phyloP scores from a whole-genome alignment of 192 early-diverging fungal genomes.

The Linnemannia elongata region DNA sequence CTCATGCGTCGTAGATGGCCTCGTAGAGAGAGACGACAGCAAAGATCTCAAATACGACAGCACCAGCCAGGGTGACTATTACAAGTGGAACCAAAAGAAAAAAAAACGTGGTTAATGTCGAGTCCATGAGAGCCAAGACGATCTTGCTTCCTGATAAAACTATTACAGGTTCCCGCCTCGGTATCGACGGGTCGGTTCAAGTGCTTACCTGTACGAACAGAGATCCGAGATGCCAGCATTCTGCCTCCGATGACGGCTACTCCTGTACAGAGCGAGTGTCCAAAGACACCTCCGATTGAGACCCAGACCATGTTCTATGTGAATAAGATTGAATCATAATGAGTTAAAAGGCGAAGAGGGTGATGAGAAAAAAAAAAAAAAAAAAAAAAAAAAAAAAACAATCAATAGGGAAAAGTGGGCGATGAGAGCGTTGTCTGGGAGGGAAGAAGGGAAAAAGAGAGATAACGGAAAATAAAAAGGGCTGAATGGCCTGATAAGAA shows the following conservation, averaged over 20 bases:
- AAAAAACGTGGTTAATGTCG: background rate
- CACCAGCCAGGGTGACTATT: constrained; percentile 86
- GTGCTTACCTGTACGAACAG: constrained; percentile 81
- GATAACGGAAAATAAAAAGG: constrained; percentile 21
- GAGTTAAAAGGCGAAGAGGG: background rate
- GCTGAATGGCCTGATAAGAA: background rate
- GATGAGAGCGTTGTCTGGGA: background rate
- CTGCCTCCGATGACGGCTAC: constrained; percentile 95
- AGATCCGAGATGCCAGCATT: constrained; percentile 87
- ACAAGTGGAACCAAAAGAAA: constrained; percentile 9
- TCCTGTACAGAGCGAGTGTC: constrained; percentile 93
- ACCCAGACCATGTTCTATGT: constrained; percentile 90
- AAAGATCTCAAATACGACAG: constrained; percentile 91
- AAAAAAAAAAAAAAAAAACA: too few species aligned
- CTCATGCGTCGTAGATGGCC: constrained; percentile 48
- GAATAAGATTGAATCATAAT: background rate
- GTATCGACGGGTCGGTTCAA: background rate
- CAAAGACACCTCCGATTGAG: constrained; percentile 86
- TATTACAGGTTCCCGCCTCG: background rate
- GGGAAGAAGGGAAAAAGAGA: background rate
- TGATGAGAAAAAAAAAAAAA: too few species aligned
- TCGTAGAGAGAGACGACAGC: constrained; percentile 80
- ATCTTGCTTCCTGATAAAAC: background rate
- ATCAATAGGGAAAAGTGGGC: background rate
- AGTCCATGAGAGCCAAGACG: too few species aligned